These are phyloP conservation scores for Blastobotrys aristatus DNA, from an alignment of 1,139 yeast genomes.

Conservation along the genomic window DNA sequence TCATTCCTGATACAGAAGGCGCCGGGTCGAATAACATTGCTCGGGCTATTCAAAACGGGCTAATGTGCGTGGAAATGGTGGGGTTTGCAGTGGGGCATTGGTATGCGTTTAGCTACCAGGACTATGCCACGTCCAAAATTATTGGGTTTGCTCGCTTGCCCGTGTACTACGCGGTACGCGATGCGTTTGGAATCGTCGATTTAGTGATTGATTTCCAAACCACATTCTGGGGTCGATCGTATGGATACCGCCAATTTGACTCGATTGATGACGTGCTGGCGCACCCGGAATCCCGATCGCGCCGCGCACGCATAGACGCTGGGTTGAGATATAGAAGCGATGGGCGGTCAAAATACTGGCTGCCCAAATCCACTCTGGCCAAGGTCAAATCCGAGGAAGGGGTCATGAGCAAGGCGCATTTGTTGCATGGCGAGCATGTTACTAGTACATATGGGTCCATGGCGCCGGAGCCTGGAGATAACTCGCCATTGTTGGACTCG, in stretches of 20 bases:
- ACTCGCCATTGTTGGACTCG: background rate
- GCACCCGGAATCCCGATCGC: constrained; percentile 60
- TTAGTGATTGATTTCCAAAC: constrained; percentile 69
- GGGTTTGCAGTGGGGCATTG: constrained; percentile 87
- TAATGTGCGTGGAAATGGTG: constrained; percentile 77
- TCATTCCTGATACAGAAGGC: constrained; percentile 36
- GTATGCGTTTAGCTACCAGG: constrained; percentile 73
- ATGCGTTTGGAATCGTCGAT: constrained; percentile 72
- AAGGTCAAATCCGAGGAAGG: constrained; percentile 7
- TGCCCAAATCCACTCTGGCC: constrained; percentile 39
- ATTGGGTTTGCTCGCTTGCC: constrained; percentile 66
- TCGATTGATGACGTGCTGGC: constrained; percentile 67
- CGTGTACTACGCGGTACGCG: constrained; percentile 60
- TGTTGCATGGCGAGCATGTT: constrained; percentile 3
- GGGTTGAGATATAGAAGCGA: constrained; percentile 79
- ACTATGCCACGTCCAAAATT: constrained; percentile 55
- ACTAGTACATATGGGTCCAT: constrained; percentile 9
- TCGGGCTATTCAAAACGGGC: constrained; percentile 64
- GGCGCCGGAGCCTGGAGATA: constrained; percentile 1
- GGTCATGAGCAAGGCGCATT: constrained; percentile 3
- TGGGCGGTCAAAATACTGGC: constrained; percentile 83
- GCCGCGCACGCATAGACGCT: constrained; percentile 69
- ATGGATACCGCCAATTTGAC: constrained; percentile 80
- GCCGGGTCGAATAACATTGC: constrained; percentile 37
- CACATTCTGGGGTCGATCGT: constrained; percentile 69